Conservation (phyloP, 371 early-diverging fungal species). For the Smittium mucronatum region DNA sequence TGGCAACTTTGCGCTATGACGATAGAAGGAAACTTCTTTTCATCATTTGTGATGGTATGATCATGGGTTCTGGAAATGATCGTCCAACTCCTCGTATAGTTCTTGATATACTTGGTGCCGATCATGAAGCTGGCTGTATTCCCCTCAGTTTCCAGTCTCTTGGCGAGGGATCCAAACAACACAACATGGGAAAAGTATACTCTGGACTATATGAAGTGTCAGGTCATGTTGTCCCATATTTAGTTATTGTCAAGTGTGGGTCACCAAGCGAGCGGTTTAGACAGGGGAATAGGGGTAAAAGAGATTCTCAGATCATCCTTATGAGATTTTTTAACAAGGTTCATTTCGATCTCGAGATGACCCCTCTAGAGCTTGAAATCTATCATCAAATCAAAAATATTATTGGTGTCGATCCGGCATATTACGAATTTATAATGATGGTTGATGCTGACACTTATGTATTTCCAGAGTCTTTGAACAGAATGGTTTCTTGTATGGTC, state of each 20-base stretch:
- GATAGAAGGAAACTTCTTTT: conserved; percentile 90
- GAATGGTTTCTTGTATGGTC: conserved; percentile 70
- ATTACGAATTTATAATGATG: conserved; percentile 92
- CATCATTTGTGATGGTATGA: conserved; percentile 82
- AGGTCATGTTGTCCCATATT: conserved; percentile 81
- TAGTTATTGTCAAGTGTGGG: conserved; percentile 92
- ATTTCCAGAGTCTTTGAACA: conserved; percentile 57
- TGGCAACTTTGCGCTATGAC: conserved; percentile 79
- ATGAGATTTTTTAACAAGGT: conserved; percentile 97
- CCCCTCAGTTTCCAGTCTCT: conserved; percentile 83
- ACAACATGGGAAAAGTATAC: conserved; percentile 95
- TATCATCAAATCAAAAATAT: conserved; percentile 86
- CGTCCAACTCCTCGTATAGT: conserved; percentile 93
- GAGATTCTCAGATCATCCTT: conserved; percentile 97
- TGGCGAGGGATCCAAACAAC: conserved; percentile 75
- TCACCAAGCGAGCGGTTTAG: conserved; percentile 58
- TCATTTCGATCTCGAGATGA: conserved; percentile 80
- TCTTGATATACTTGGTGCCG: conserved; percentile 80
- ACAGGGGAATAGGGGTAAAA: conserved; percentile 97
- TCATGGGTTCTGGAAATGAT: conserved; percentile 91
- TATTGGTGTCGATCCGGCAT: conserved; percentile 75
- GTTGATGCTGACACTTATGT: conserved; percentile 95
- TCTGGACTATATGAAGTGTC: conserved; percentile 86
- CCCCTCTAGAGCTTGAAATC: conserved; percentile 80
- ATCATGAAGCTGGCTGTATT: too few relatives aligned